phyloP scores from a whole-genome alignment of 2,329 filamentous ascomycete genomes.

The Arthroderma sp. region DNA sequence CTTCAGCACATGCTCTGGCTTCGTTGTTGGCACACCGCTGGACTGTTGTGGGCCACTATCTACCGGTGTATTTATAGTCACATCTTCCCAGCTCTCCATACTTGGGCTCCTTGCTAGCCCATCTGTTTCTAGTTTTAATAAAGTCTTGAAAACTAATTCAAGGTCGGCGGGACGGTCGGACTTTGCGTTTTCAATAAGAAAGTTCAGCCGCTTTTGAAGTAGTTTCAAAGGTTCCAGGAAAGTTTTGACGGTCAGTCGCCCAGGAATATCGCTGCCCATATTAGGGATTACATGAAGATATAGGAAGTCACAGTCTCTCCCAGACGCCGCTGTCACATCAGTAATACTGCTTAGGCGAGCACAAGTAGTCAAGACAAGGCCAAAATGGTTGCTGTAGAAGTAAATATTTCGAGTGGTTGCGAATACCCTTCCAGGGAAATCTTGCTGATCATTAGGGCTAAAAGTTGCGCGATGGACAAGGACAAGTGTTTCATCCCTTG shows the following conservation, averaged over 20 bases:
- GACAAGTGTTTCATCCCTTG: conserved; percentile 66
- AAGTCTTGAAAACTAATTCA: conserved; percentile 54
- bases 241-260: conserved; percentile 74
- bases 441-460: conserved; percentile 61
- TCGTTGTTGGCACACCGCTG: conserved; percentile 24
- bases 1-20: conserved; percentile 38
- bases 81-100: conserved; percentile 82
- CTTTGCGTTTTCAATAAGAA: conserved; percentile 67
- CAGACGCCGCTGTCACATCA: conserved; percentile 80
- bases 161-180: conserved; percentile 56
- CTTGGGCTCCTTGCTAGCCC: conserved; percentile 52
- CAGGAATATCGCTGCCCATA: conserved; percentile 49
- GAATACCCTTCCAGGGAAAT: conserved; percentile 75
- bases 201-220: conserved; percentile 71
- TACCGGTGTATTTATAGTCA: conserved; percentile 46
- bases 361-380: conserved; percentile 70
- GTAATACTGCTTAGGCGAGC: conserved; percentile 63
- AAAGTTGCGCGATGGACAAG: conserved; percentile 89
- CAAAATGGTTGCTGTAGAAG: conserved; percentile 92
- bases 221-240: conserved; percentile 80
- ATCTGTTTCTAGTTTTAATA: conserved; percentile 61
- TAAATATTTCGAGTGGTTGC: conserved; percentile 79
- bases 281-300: conserved; percentile 64
- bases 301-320: conserved; percentile 83
- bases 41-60: conserved; percentile 41